Evolutionary conservation across 176 grass and related monocot species (phyloP).

Genomic region (Avena eriantha): DNA sequence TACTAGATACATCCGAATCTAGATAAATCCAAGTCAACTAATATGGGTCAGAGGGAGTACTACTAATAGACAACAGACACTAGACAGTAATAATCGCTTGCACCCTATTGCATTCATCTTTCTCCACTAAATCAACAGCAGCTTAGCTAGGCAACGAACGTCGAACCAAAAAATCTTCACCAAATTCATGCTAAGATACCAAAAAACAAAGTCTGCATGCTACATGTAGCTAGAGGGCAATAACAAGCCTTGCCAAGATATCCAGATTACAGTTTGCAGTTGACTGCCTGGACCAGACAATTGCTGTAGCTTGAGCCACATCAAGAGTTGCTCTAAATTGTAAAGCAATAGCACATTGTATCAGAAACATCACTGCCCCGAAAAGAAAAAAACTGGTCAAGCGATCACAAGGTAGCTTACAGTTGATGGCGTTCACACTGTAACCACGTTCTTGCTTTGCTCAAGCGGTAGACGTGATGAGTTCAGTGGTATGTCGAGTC

Average conservation of each 20-base stretch:
- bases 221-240: not conserved
- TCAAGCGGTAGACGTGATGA: not conserved
- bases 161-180: not conserved
- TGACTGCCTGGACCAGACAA: not conserved
- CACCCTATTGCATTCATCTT: not conserved
- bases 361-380: not conserved
- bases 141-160: not conserved
- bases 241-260: not conserved
- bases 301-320: not conserved
- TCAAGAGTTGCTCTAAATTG: no score
- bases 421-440: not conserved
- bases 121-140: not conserved
- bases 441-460: not conserved
- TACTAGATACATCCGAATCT: no score
- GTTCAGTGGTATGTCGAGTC: not conserved
- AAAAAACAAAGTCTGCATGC: not conserved
- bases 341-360: not conserved
- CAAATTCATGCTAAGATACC: not conserved
- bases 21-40: no score
- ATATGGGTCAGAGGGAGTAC: no score
- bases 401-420: constrained; percentile 1
- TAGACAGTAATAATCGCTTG: constrained; percentile 5
- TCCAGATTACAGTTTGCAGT: not conserved
- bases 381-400: not conserved
- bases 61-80: not conserved